Evolutionary conservation across 192 early-diverging fungal genomes (phyloP), one percentile per base, ranked within the genome.

Genomic region (Paraglomus occultum): DNA sequence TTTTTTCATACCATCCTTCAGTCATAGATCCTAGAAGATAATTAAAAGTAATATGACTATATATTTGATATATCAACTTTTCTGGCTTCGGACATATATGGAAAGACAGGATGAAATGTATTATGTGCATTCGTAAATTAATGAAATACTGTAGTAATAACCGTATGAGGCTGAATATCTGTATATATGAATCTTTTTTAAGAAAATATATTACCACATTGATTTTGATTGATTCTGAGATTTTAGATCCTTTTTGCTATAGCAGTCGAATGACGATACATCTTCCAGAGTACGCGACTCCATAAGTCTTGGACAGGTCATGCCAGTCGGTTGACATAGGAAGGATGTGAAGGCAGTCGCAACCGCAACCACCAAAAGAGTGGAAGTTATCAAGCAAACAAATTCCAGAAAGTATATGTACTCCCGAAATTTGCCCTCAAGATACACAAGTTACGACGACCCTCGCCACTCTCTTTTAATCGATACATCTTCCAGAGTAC

Each of bases 171-270:
- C 38, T 59, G 8, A 8, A 59, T 59, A 40, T 8, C 6, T 59
- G 14, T 59, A 59, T 12, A 9, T 40, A 59, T 40, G 14, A 59
- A 59, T 59, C 23, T 31, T 8, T n/a, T 40, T 59, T 40, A 31
- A 59, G 57, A 59, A 59, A 59, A 40, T 40, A 59, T 31, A 59
- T 59, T n/a, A n/a, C n/a, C n/a, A n/a, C n/a, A n/a, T n/a, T n/a
- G n/a, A n/a, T n/a, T n/a, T n/a, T n/a, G n/a, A n/a, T n/a, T 20
- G 23, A 59, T 8, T 59, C 22, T 59, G 57, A 59, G 22, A 8
- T 59, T 59, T 59, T 59, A 40, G 23, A 59, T 59, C 57, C 57
- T 59, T 59, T 59, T 59, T 59, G 57, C 57, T 59, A 59, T 59
- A 59, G 57, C 23, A 23, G 57, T 59, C 23, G 57, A 59, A 59